phyloP scores from a whole-genome alignment of 352 stramenopile genomes.

The Achlya hypogyna region DNA sequence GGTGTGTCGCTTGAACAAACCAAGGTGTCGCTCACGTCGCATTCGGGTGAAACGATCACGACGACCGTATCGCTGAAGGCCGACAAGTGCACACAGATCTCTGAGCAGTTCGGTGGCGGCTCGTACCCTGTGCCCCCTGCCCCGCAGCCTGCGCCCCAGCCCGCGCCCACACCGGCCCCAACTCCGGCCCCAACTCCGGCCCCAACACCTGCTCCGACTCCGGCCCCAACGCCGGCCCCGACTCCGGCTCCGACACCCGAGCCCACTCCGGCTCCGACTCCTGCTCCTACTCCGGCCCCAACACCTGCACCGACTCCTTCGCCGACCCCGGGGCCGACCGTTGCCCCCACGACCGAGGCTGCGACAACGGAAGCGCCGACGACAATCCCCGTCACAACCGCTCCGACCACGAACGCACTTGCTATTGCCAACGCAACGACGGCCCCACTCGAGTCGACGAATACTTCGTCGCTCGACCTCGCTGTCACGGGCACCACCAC shows the following conservation, averaged over 20 bases:
- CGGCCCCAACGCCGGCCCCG: background rate
- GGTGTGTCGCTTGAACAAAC: conserved; percentile 23
- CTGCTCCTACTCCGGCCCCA: background rate
- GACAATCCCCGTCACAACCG: background rate
- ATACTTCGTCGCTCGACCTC: too few relatives aligned
- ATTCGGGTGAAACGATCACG: conserved; percentile 25
- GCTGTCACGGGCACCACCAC: background rate
- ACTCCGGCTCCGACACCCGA: background rate
- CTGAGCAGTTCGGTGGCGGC: conserved; percentile 26
- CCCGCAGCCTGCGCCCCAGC: conserved; percentile 3
- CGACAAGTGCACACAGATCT: conserved; percentile 29
- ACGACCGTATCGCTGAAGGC: conserved; percentile 25
- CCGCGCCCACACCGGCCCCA: conserved; percentile 3
- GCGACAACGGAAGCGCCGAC: background rate
- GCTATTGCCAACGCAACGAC: too few relatives aligned
- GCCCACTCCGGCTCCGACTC: background rate
- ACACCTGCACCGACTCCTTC: background rate
- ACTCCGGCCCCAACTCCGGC: conserved; percentile 4
- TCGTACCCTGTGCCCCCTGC: conserved; percentile 14
- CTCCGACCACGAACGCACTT: background rate
- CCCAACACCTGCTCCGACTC: conserved; percentile 8
- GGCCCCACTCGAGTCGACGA: too few relatives aligned
- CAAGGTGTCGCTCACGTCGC: conserved; percentile 30
- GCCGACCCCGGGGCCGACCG: background rate
- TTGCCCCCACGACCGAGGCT: background rate